Evolutionary conservation across 768 basidiomycete genomes (phyloP), one percentile per base, ranked within the genome.

Genomic region (Suillus hirtellus): DNA sequence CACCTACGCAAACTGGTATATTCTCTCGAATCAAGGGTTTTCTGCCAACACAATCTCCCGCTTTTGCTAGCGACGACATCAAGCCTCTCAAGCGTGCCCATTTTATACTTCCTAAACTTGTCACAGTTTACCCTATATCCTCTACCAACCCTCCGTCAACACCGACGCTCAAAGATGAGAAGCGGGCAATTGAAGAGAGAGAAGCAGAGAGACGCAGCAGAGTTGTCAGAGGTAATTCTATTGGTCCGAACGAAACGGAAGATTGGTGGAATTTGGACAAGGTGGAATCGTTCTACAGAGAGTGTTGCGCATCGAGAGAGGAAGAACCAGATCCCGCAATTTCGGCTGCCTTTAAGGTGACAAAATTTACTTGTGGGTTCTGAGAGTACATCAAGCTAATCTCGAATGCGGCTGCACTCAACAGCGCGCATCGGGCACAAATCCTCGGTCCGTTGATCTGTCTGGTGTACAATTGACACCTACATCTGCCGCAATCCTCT

Each of bases 61-160:
- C 66, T 12, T 61, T 66, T 3, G 17, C 46, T 44, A 34, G 70
- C n/a, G 75, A 75, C 58, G 85, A 85, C 70, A 79, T 85, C 53
- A 85, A 82, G 69, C 86, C 92, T 12, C 81, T 96, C 66, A 94
- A 92, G 71, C 79, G 92, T 58, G 97, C 96, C 0, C 92, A 96
- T 69, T 98, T 0, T 72, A 92, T 96, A 67, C 79, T 97, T 14
- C 93, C 93, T 0, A 84, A 91, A 68, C 84, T 97, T 68, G 88
- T 86, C 38, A 92, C 91, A 27, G 87, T 95, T 38, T 98, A 99
- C 74, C 95, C 95, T 0, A 96, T 98, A 73, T 91, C 90, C 34
- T 86, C 89, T 1, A 69, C 88, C 17, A 90, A 90, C 59, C 92
- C 96, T 8, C 96, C 96, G 1, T 91, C 87, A 55, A 92, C 87